Evolutionary conservation across 2,329 filamentous ascomycete species (phyloP), one percentile per base, ranked within the genome.

Genomic region (Penicillium occitanis): DNA sequence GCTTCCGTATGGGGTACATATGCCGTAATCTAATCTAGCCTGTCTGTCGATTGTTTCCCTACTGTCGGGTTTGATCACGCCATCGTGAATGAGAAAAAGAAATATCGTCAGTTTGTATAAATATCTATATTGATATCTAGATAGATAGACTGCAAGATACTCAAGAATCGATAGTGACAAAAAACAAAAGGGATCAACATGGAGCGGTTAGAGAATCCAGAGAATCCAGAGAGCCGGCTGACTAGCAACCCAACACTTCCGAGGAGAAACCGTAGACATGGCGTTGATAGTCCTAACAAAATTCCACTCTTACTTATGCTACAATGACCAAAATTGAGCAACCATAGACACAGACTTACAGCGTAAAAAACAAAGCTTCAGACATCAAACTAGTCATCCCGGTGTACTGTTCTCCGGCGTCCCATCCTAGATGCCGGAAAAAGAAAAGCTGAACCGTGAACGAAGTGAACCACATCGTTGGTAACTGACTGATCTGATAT

Each of bases 1-100:
- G 53, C 33, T 40, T 57, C 33, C 33, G 53, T 57, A 57, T 57
- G 53, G 53, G 53, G 53, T 57, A 25, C 53, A 57, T 57, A 57
- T 22, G 53, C 53, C 53, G 33, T 57, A 40, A 40, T 37, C 53
- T 25, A 57, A 57, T 57, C 33, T 22, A 37, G 5, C 53, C 19
- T 5, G 33, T 19, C 53, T 37, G 46, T 48, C 46, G 59, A 48
- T 40, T 42, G 28, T 50, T 61, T 46, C 59, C 59, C 42, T 46
- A 19, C 17, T 22, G n/a, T 37, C 22, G 33, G 48, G 22, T 42
- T 17, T 62, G 60, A 62, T 53, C 48, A 55, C 61, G 61, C 61
- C 19, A 63, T 55, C 14, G 13, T 22, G n/a, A 63, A 33, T 17
- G 14, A 28, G 7, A 51, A 37, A 40, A 42, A 53, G 30, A 44